Evolutionary conservation across 2,329 filamentous ascomycete species (phyloP).

Genomic region (Parafenestella ontariensis): DNA sequence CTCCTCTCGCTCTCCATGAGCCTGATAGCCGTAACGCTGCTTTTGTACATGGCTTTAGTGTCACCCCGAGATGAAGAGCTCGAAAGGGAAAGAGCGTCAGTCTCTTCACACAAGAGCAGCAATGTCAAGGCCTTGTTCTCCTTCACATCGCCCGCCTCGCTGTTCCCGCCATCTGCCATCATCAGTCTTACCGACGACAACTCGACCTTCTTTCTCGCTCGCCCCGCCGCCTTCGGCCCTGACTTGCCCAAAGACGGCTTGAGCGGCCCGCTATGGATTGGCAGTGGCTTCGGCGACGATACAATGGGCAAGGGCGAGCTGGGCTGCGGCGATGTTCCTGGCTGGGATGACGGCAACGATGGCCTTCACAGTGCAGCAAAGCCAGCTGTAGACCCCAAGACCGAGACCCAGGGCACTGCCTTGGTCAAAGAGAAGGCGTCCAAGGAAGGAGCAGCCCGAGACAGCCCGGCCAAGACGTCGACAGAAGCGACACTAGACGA

Average conservation of each 20-base stretch:
- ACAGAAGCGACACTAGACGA: conserved; percentile 60
- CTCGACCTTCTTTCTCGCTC: conserved; percentile 92
- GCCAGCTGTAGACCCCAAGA: conserved; percentile 5
- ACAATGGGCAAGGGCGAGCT: conserved; percentile 74
- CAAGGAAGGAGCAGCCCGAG: conserved; percentile 5
- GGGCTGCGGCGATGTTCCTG: conserved; percentile 92
- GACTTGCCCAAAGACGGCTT: conserved; percentile 75
- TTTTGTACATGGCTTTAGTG: conserved; percentile 50
- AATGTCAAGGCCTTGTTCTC: conserved; percentile 54
- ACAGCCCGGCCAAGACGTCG: background rate
- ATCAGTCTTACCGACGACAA: conserved; percentile 98
- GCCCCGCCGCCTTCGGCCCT: conserved; percentile 92
- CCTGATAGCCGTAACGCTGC: conserved; percentile 52
- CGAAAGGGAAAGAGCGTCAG: conserved; percentile 11
- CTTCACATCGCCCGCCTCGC: conserved; percentile 71
- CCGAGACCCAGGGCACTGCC: background rate
- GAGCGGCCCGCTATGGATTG: conserved; percentile 91
- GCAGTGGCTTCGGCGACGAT: conserved; percentile 88
- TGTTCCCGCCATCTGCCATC: conserved; percentile 94
- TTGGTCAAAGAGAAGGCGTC: conserved; percentile 2
- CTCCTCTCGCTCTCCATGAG: conserved; percentile 54
- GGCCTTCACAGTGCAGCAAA: conserved; percentile 10
- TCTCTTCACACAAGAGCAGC: conserved; percentile 37
- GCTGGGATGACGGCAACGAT: conserved; percentile 70
- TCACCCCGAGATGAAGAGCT: conserved; percentile 27